Percentiles rank a stretch among this genome's conserved stretches.
These are phyloP conservation scores for Leucogyrophana mollusca DNA, from an alignment of 768 basidiomycete species.

Conservation along the genomic window DNA sequence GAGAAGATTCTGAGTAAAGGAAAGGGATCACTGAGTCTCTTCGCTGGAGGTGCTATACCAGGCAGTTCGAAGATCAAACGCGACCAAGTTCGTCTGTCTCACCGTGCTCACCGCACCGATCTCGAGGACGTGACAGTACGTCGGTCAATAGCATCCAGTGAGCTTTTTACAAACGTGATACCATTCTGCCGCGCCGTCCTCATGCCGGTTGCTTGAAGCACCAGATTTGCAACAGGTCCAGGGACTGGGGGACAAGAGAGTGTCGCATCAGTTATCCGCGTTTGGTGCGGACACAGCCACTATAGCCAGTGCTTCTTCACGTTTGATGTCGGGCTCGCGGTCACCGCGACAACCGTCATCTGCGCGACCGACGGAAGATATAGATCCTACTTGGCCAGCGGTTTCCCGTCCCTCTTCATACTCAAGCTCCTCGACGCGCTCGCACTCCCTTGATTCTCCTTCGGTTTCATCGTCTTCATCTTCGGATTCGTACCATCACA, in stretches of 20 bases:
- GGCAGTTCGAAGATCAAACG: conserved; percentile 7
- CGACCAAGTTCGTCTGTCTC: conserved; percentile 10
- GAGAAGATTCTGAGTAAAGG: conserved; percentile 32
- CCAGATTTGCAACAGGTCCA: conserved; percentile 12
- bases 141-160: conserved; percentile 22
- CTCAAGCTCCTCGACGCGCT: conserved; percentile 15
- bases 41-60: conserved; percentile 18
- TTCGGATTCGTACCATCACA: conserved; percentile 38
- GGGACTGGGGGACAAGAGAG: conserved; percentile 2
- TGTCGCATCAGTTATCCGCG: conserved; percentile 12
- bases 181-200: background rate
- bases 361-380: conserved; percentile 2
- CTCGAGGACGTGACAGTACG: conserved; percentile 7
- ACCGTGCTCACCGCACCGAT: conserved; percentile 15
- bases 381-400: conserved; percentile 34
- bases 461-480: conserved; percentile 20
- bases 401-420: conserved; percentile 2
- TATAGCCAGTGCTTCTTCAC: conserved; percentile 10
- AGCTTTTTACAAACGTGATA: background rate
- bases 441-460: conserved; percentile 25
- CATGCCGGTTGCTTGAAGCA: conserved; percentile 10
- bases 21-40: conserved; percentile 27
- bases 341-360: conserved; percentile 18
- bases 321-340: conserved; percentile 2
- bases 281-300: conserved; percentile 22